phyloP scores from a whole-genome alignment of 352 stramenopile species.

The Phytophthora cactorum region DNA sequence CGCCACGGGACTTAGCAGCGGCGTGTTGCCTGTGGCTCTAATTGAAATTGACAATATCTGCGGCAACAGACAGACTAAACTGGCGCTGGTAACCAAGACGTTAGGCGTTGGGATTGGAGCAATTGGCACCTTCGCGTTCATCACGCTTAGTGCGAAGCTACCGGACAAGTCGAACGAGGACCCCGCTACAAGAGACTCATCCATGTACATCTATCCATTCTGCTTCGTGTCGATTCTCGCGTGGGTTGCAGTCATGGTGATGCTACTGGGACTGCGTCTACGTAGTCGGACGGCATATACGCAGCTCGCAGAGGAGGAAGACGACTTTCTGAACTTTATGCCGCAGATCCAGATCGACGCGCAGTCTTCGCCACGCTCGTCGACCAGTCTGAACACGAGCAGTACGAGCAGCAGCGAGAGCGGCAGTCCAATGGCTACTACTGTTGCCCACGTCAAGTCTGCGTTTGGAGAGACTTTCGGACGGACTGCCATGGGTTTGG shows the following conservation, averaged over 20 bases:
- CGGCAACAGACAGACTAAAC: constrained; percentile 71
- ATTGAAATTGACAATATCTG: constrained; percentile 89
- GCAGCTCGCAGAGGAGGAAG: constrained; percentile 67
- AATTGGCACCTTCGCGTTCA: constrained; percentile 53
- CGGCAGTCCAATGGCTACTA: constrained; percentile 31
- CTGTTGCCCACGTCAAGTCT: constrained; percentile 67
- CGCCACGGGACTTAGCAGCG: constrained; percentile 75
- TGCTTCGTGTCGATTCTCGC: constrained; percentile 77
- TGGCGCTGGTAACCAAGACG: constrained; percentile 70
- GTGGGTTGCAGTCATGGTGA: constrained; percentile 73
- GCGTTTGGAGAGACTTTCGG: constrained; percentile 77
- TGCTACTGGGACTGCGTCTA: constrained; percentile 69
- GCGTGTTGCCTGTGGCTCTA: constrained; percentile 71
- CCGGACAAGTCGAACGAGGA: constrained; percentile 40
- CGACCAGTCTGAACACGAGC: constrained; percentile 38
- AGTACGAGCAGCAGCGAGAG: constrained; percentile 45
- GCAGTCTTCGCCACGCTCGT: constrained; percentile 29
- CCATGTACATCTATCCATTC: constrained; percentile 81
- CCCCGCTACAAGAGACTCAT: constrained; percentile 43
- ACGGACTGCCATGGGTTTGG: constrained; percentile 46
- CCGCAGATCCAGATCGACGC: constrained; percentile 42
- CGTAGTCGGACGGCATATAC: constrained; percentile 70
- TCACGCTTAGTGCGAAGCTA: constrained; percentile 57
- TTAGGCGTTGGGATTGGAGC: constrained; percentile 67
- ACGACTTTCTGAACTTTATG: constrained; percentile 59